Base-by-base conservation (phyloP, 371 early-diverging fungal species). In the Coemansia sp. region DNA sequence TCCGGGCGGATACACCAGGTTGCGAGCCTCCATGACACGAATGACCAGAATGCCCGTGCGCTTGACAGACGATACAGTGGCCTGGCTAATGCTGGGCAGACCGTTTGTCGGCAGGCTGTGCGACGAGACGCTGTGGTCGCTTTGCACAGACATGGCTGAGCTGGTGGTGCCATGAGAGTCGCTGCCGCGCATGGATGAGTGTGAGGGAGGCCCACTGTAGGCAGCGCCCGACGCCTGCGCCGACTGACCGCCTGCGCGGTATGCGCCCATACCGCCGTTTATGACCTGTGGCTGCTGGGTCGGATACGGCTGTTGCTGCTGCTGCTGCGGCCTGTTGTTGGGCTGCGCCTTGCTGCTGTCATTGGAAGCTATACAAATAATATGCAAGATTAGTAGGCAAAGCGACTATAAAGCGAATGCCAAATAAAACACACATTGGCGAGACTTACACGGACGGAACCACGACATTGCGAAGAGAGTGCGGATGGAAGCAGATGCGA, bases 11-110 rank as follows among this genome's bases (percentile, higher is more conserved):
- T 86, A 78, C 7, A 86, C 83, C 71, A 94, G 82, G 57, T 86
- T 88, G 65, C 88, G 80, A 1, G 92, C 92, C 79, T 94, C 94
- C 72, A 91, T 88, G 13, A 94, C 87, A 36, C 91, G 88, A 73
- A 94, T 88, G 56, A 89, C 81, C 41, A 94, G 83, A 26, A 92
- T 81, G 19, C 94, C 94, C 13, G 84, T 71, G 60, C 83, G 83
- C 52, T 82, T 85, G 56, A 83, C 81, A 23, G 74, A 62, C n/a
- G 63, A 62, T 4, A 58, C 57, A 15, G 57, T 58, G 40, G 49
- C 23, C 58, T 67, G 62, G 63, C 13, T 72, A 11, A 62, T 67
- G 48, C 77, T 77, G 29, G 77, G 77, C 61, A 77, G 69, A n/a
- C 77, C 77, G 40, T 72, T 77, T 28, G 73, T 68, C 11, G 73